These are phyloP conservation scores for Aureoboletus auriporus DNA, from an alignment of 768 basidiomycete species.

Conservation along the genomic window DNA sequence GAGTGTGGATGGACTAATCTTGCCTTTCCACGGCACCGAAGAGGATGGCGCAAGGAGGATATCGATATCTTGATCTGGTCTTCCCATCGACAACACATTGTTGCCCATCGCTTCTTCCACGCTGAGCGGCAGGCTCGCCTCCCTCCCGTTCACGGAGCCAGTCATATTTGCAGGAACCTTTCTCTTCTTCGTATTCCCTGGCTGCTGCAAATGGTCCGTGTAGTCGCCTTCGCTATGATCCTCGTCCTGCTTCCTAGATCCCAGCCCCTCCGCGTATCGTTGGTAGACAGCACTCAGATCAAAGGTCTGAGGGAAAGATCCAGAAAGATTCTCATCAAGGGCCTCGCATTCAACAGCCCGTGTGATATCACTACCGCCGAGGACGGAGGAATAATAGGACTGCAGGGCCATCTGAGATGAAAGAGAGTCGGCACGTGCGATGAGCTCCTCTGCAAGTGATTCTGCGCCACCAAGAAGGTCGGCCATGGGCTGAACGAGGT, in stretches of 20 bases:
- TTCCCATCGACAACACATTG: slow-evolving; percentile 23
- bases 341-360: slow-evolving; percentile 24
- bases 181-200: slow-evolving; percentile 83
- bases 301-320: slow-evolving; percentile 22
- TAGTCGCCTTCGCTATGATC: slow-evolving; percentile 59
- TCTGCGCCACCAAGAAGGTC: slow-evolving; percentile 39
- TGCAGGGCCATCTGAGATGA: slow-evolving; percentile 59
- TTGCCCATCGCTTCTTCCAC: slow-evolving; percentile 40
- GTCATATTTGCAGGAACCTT: slow-evolving; percentile 71
- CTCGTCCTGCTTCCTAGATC: slow-evolving; percentile 41
- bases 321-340: slow-evolving; percentile 14
- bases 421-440: slow-evolving; percentile 53
- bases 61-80: slow-evolving; percentile 24
- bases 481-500: slow-evolving; percentile 29
- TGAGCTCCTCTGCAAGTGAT: slow-evolving; percentile 52
- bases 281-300: slow-evolving; percentile 26
- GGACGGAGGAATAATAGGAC: slow-evolving; percentile 59
- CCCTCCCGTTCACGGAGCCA: slow-evolving; percentile 39
- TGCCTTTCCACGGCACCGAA: slow-evolving; percentile 34
- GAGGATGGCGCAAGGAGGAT: slow-evolving; percentile 16
- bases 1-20: slow-evolving; percentile 55
- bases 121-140: slow-evolving; percentile 38
- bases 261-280: slow-evolving; percentile 21
- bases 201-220: slow-evolving; percentile 66
- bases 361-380: slow-evolving; percentile 40